Base-by-base conservation (phyloP, 495 filamentous ascomycete genomes). In the Hypoxylon intermedium region DNA sequence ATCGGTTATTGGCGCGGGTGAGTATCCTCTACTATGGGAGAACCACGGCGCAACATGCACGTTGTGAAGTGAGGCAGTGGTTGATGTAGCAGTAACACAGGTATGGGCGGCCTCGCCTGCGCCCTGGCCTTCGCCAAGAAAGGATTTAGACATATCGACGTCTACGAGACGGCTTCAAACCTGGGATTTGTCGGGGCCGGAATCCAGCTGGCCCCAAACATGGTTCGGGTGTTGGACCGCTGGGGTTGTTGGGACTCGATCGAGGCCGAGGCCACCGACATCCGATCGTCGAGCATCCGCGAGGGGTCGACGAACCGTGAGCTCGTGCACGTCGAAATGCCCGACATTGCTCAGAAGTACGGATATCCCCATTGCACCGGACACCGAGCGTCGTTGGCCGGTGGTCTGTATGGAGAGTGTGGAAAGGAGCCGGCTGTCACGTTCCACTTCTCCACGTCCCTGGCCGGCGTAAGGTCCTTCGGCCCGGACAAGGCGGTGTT, bases 171-270 rank as follows among this genome's bases (percentile, higher is more conserved):
- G 21, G 88, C 89, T 0, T 83, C 86, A 13, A 86, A 88, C 52
- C 76, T 93, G 2, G 89, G 89, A 23, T 93, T 93, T 53, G 88
- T 92, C 9, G 91, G 91, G 43, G 89, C 89, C 5, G 90, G 89
- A 21, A 91, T 93, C 63, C 89, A 93, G 70, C 79, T 93, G 36
- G 88, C 89, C 3, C 89, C 89, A 1, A 92, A 94, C 56, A 89
- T 93, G 78, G 84, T 84, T 19, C 85, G 88, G 0, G 86, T 94
- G 16, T 74, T 93, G 20, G 86, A 90, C 68, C 71, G 81, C 9
- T 77, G 89, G 23, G 89, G 87, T 40, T 84, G 85, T 42, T 90
- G 87, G 86, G 77, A 82, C 23, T 77, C 81, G 20, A 92, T 92
- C 67, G 82, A 81, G 52, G 76, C 73, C 9, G 88, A 91, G 58